Percentiles rank a stretch among this genome's conserved stretches.
These are phyloP conservation scores for Chaetomidium leptoderma DNA, from an alignment of 495 filamentous ascomycete genomes.

Conservation along the genomic window DNA sequence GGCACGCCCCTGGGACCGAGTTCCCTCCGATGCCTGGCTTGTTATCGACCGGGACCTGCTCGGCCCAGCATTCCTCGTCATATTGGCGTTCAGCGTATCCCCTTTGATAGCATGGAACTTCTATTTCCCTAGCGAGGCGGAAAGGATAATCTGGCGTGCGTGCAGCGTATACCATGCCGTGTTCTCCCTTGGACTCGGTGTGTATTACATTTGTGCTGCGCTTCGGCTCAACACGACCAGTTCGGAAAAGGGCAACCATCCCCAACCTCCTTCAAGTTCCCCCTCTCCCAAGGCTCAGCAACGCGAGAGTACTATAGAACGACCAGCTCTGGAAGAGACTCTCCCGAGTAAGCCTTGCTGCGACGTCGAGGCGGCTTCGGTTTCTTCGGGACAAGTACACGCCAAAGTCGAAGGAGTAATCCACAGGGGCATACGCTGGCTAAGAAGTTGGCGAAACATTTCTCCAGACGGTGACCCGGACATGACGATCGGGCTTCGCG, in stretches of 20 bases:
- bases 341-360: not conserved
- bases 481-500: not conserved
- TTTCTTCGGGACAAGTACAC: too few relatives aligned
- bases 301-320: not conserved
- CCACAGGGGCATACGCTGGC: not conserved
- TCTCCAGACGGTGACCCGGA: conserved; percentile 11
- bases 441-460: conserved; percentile 1
- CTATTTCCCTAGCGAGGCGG: conserved; percentile 18
- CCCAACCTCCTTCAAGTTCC: not conserved
- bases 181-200: not conserved
- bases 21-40: conserved; percentile 5
- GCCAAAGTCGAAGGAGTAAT: not conserved
- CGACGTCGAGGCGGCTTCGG: not conserved
- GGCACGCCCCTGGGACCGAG: conserved; percentile 12
- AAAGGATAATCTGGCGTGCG: conserved; percentile 11
- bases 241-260: not conserved
- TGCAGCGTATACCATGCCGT: conserved; percentile 4
- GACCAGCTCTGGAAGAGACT: not conserved
- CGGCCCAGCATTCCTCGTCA: not conserved
- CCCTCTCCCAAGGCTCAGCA: not conserved
- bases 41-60: not conserved
- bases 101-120: conserved; percentile 22
- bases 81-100: conserved; percentile 8
- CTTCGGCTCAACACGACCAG: not conserved
- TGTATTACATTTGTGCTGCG: conserved; percentile 6